Percentiles rank a stretch among this genome's conserved stretches.
phyloP scores from a whole-genome alignment of 768 basidiomycete species.

The Saitozyma sp. region DNA sequence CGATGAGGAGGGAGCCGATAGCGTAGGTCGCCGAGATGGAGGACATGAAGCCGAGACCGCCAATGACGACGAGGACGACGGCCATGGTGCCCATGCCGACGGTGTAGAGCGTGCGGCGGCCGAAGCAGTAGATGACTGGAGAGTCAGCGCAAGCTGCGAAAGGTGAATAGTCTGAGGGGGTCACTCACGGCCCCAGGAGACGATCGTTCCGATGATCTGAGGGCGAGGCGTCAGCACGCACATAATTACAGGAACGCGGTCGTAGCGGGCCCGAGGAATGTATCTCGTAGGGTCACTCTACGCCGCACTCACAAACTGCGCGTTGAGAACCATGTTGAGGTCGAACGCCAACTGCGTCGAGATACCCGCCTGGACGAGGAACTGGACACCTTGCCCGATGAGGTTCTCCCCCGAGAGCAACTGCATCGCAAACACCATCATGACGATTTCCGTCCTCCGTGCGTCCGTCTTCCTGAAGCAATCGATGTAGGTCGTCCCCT shows the following conservation, averaged over 20 bases:
- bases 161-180: neutral
- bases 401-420: conserved; percentile 24
- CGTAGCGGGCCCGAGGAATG: neutral
- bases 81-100: conserved; percentile 25
- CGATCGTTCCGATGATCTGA: conserved; percentile 45
- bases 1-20: conserved; percentile 45
- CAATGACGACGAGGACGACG: conserved; percentile 23
- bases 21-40: conserved; percentile 12
- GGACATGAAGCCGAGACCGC: conserved; percentile 27
- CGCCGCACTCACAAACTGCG: conserved; percentile 28
- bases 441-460: conserved; percentile 38
- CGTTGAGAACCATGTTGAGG: conserved; percentile 33
- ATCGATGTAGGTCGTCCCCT: conserved; percentile 49
- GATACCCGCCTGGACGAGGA: conserved; percentile 38
- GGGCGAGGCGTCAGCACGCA: neutral
- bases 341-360: conserved; percentile 26
- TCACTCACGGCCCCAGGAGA: conserved; percentile 44
- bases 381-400: conserved; percentile 45
- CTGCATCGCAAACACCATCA: conserved; percentile 30
- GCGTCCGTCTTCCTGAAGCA: conserved; percentile 51
- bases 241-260: neutral
- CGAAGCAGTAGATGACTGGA: conserved; percentile 25
- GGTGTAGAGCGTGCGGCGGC: conserved; percentile 35
- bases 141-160: neutral
- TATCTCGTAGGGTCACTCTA: too few relatives aligned